Conservation (phyloP, 495 filamentous ascomycete species). For the Massariosphaeria phaeospora region DNA sequence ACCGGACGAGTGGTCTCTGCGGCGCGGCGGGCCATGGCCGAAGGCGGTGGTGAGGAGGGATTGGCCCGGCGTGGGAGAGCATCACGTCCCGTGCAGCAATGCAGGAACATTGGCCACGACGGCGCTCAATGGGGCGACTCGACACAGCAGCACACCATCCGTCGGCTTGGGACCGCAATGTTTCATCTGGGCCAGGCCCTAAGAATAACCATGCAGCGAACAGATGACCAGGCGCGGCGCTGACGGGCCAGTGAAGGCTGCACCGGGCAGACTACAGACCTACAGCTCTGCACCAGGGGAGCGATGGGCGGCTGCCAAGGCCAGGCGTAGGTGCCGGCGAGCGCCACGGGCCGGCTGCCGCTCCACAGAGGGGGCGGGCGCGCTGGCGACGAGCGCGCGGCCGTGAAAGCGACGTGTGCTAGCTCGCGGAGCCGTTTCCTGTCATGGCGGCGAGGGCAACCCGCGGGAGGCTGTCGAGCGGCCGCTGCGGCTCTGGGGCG, state of each 20-base stretch:
- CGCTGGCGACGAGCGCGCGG: not conserved
- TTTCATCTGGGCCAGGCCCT: constrained; percentile 29
- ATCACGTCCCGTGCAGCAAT: constrained; percentile 31
- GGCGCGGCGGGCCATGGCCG: constrained; percentile 3
- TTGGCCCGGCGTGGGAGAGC: constrained; percentile 21
- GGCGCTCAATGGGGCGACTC: constrained; percentile 21
- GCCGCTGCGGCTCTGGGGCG: not conserved
- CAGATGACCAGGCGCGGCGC: constrained; percentile 32
- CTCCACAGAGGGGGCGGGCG: not conserved
- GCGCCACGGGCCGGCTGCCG: constrained; percentile 15
- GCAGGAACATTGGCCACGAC: constrained; percentile 36
- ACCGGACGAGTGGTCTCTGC: constrained; percentile 24
- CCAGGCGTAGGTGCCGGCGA: not conserved
- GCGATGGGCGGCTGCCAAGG: too few species aligned
- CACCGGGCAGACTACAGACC: too few species aligned
- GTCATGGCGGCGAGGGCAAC: constrained; percentile 15
- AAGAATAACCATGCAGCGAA: constrained; percentile 32
- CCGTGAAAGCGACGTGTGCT: constrained; percentile 2
- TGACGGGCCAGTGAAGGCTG: not conserved
- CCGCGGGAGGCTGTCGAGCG: not conserved
- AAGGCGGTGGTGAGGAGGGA: not conserved
- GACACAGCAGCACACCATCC: constrained; percentile 30
- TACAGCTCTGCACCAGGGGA: constrained; percentile 14
- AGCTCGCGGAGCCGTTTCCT: constrained; percentile 18
- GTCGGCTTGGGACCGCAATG: constrained; percentile 28